phyloP scores from a whole-genome alignment of 148 eudicot genomes.

The Agrostemma githago region DNA sequence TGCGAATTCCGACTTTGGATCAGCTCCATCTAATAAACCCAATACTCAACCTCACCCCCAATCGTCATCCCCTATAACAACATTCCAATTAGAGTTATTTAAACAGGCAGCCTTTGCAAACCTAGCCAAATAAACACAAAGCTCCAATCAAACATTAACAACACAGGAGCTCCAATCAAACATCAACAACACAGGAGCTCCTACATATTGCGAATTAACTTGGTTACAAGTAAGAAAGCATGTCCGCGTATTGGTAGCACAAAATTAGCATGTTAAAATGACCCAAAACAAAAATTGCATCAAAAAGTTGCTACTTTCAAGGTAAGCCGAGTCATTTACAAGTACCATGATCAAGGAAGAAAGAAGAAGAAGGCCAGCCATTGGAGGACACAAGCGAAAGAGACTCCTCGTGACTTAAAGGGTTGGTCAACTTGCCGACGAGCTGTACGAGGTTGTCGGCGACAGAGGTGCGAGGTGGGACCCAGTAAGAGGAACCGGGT shows the following conservation, averaged over 20 bases:
- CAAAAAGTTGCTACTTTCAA: neutral
- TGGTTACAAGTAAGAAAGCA: neutral
- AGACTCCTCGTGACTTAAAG: slow-evolving; percentile 42
- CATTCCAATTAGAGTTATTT: neutral
- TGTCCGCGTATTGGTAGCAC: neutral
- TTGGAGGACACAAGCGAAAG: slow-evolving; percentile 36
- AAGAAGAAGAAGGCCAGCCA: slow-evolving; percentile 65
- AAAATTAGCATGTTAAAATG: neutral
- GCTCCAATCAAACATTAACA: neutral
- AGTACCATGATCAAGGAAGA: slow-evolving; percentile 44
- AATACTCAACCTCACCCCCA: neutral
- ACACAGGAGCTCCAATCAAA: neutral
- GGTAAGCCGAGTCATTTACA: neutral
- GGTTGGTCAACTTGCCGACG: slow-evolving; percentile 42
- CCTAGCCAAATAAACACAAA: neutral
- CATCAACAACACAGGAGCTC: neutral
- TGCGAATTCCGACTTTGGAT: neutral
- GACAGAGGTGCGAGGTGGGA: slow-evolving; percentile 43
- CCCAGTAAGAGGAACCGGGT: slow-evolving; percentile 87
- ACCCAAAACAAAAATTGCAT: neutral
- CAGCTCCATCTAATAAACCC: neutral
- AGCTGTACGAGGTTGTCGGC: slow-evolving; percentile 36
- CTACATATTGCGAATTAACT: neutral
- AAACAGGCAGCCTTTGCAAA: neutral
- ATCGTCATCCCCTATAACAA: neutral